Base-by-base conservation (phyloP, 768 basidiomycete genomes). In the Leccinum barrowsii region DNA sequence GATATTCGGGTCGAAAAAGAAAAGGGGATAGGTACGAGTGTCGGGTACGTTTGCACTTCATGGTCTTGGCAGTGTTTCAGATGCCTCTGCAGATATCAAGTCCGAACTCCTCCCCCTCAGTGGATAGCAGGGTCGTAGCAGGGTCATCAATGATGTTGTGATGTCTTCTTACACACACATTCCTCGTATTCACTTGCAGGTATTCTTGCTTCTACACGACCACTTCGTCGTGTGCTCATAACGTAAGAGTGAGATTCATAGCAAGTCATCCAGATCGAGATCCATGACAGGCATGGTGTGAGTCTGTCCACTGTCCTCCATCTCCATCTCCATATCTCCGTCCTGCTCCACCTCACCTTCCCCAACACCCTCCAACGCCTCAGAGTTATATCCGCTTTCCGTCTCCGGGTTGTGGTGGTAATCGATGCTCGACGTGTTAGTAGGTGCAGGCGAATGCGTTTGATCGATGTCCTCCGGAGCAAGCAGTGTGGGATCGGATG, bases 1-100 rank as follows among this genome's bases (percentile, higher is more conserved):
- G 89, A 93, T 63, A 84, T 98, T 65, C 83, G 90, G 1, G 85
- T 98, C 10, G 96, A 99, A 73, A 89, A 82, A 63, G 78, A 80
- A 62, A 94, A 92, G 67, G 96, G 96, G 0, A 56, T 76, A 34
- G 96, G 96, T 7, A 80, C 85, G 59, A 98, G 93, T 22, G 80
- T 85, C 61, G 85, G 89, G 89, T 94, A 70, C 61, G 86, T 42
- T 47, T 55, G 26, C 15, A 3, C 21, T 30, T 7, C 11, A 12
- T 5, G 21, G 34, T 49, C 5, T 15, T 13, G 17, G 26, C 30
- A 2, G 44, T 28, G 28, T 40, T 22, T 44, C 34, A 19, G 42
- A 62, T 47, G 26, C 50, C 42, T 19, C 56, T 47, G 22, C 58
- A 84, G 83, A 49, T 84, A 84, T 65, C 52, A 67, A 34, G 73